Evolutionary conservation across 768 basidiomycete species (phyloP).

Genomic region (Termitomyces sp.): DNA sequence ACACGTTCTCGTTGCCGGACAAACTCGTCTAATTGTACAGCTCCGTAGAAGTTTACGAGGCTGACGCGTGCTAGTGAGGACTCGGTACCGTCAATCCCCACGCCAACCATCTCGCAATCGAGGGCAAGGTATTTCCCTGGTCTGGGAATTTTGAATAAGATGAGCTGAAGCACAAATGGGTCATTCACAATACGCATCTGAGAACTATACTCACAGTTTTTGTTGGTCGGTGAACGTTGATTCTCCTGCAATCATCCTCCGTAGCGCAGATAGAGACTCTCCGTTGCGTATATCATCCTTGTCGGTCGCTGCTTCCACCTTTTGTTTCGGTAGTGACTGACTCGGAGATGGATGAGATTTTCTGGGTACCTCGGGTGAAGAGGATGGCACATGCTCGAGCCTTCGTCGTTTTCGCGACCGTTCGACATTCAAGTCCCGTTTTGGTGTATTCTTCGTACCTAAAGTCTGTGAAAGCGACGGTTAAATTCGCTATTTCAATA

Average conservation of each 20-base stretch:
- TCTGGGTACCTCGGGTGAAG: conserved; percentile 5
- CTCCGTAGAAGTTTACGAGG: conserved; percentile 86
- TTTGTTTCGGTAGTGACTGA: background rate
- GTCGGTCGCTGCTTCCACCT: background rate
- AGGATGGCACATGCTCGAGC: conserved; percentile 14
- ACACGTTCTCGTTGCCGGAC: conserved; percentile 85
- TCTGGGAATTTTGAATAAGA: conserved; percentile 24
- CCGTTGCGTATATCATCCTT: conserved; percentile 35
- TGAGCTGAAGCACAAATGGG: background rate
- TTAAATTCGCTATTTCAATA: background rate
- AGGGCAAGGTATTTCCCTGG: conserved; percentile 77
- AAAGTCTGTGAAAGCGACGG: conserved; percentile 8
- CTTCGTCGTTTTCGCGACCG: conserved; percentile 25
- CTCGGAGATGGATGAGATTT: conserved; percentile 1
- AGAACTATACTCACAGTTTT: conserved; percentile 34
- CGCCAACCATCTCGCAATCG: conserved; percentile 98
- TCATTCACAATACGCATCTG: conserved; percentile 5
- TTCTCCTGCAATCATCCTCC: conserved; percentile 51
- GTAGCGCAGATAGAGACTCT: conserved; percentile 42
- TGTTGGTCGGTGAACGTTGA: conserved; percentile 36
- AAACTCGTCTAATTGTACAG: conserved; percentile 75
- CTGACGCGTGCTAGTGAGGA: conserved; percentile 87
- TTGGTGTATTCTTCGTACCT: conserved; percentile 8
- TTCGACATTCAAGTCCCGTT: conserved; percentile 3
- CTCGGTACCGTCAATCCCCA: conserved; percentile 80